Conservation (phyloP, 192 early-diverging fungal species). For the Phycomyces blakesleeanus region DNA sequence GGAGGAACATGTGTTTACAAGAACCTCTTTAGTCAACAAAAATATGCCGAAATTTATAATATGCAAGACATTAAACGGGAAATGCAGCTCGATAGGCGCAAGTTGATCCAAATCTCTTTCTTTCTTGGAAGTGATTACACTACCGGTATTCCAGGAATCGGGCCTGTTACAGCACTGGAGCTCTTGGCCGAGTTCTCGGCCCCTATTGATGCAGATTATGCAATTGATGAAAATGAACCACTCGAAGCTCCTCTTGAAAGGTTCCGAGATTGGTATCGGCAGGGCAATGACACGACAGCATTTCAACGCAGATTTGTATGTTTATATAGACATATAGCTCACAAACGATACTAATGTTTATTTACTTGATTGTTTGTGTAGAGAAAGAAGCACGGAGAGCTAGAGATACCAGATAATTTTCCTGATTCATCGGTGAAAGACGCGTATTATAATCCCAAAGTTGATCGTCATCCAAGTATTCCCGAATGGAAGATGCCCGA, state of each 20-base stretch:
- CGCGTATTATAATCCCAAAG: conserved; percentile 78
- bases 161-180: conserved; percentile 87
- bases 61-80: conserved; percentile 57
- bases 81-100: conserved; percentile 64
- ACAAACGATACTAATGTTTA: no score
- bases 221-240: conserved; percentile 22
- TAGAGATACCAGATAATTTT: conserved; percentile 72
- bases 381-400: conserved; percentile 57
- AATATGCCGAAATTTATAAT: conserved; percentile 84
- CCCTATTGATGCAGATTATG: conserved; percentile 3
- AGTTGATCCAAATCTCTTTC: conserved; percentile 80
- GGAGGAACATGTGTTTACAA: conserved; percentile 77
- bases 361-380: conserved; percentile 23
- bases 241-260: conserved; percentile 54
- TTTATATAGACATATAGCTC: conserved; percentile 10
- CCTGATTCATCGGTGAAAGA: conserved; percentile 72
- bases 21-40: conserved; percentile 90
- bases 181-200: conserved; percentile 71
- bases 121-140: conserved; percentile 98
- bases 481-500: conserved; percentile 76
- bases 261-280: conserved; percentile 51
- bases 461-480: conserved; percentile 54
- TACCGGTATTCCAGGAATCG: conserved; percentile 80
- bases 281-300: conserved; percentile 20
- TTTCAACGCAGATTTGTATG: conserved; percentile 43